Evolutionary conservation across 495 filamentous ascomycete genomes (phyloP).

Genomic region (Aspergillus panamensis): DNA sequence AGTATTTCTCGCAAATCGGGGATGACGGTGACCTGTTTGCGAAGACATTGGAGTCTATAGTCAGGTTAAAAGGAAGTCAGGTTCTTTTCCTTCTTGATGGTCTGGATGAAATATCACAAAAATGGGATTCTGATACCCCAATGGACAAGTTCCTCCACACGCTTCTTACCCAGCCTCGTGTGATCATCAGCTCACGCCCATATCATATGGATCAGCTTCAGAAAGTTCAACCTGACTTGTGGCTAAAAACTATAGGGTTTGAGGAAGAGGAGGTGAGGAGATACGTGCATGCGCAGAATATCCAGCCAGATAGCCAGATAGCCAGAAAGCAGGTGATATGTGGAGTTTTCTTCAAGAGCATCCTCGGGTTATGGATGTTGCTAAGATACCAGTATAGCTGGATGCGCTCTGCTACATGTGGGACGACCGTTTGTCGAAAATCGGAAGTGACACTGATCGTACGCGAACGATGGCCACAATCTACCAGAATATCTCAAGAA

Average conservation of each 20-base stretch:
- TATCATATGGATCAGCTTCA: conserved; percentile 14
- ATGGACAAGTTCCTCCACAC: conserved; percentile 23
- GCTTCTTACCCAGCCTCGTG: conserved; percentile 35
- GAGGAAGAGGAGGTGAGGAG: too few relatives aligned
- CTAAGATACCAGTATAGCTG: conserved; percentile 28
- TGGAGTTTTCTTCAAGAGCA: conserved; percentile 29
- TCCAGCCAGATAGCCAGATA: too few relatives aligned
- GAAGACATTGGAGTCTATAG: too few relatives aligned
- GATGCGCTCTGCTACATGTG: conserved; percentile 38
- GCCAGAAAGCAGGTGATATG: too few relatives aligned
- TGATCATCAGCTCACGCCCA: conserved; percentile 20
- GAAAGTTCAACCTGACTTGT: conserved; percentile 1
- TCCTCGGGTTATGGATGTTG: conserved; percentile 25
- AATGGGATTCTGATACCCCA: conserved; percentile 13
- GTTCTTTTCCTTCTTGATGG: conserved; percentile 41
- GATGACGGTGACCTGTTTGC: too few relatives aligned
- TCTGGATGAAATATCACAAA: conserved; percentile 39
- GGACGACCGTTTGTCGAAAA: conserved; percentile 19
- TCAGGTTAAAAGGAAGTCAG: too few relatives aligned
- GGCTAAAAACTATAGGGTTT: too few relatives aligned
- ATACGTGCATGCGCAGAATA: too few relatives aligned
- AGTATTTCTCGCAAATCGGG: conserved; percentile 34
- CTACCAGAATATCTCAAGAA: conserved; percentile 31
- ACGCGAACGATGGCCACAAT: conserved; percentile 31
- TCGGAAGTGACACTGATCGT: not conserved